Evolutionary conservation across 139 green algal species (phyloP).

Genomic region (Picochlorum sp.): DNA sequence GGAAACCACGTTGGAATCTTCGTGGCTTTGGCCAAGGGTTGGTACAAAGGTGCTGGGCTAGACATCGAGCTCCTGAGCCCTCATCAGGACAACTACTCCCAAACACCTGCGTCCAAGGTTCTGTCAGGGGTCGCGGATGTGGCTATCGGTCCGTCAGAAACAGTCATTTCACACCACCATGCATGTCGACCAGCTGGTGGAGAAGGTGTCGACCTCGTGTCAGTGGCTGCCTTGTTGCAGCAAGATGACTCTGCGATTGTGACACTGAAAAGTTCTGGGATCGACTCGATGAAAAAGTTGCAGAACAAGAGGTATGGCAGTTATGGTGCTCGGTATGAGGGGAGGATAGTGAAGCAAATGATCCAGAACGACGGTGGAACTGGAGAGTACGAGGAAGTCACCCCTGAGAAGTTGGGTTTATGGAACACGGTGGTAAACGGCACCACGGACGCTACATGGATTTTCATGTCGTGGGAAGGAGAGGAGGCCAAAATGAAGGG

Average conservation of each 20-base stretch:
- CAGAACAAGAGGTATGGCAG: conserved; percentile 68
- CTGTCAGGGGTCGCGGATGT: conserved; percentile 25
- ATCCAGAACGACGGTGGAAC: conserved; percentile 69
- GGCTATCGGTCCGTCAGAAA: conserved; percentile 48
- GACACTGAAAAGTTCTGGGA: conserved; percentile 48
- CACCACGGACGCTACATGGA: conserved; percentile 68
- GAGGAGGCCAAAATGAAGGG: conserved; percentile 59
- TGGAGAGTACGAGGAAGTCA: conserved; percentile 62
- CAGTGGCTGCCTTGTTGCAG: conserved; percentile 56
- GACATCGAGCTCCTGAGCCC: conserved; percentile 47
- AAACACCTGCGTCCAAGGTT: conserved; percentile 45
- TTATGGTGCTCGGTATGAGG: conserved; percentile 79
- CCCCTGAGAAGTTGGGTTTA: conserved; percentile 67
- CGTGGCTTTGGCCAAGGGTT: conserved; percentile 14
- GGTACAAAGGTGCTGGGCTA: conserved; percentile 34
- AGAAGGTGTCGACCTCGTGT: conserved; percentile 17
- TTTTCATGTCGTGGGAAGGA: conserved; percentile 81
- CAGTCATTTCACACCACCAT: conserved; percentile 36
- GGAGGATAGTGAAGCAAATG: conserved; percentile 73
- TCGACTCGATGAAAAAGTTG: conserved; percentile 47
- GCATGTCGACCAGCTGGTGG: conserved; percentile 9
- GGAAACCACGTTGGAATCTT: conserved; percentile 14
- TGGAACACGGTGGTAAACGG: conserved; percentile 72
- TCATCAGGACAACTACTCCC: conserved; percentile 51
- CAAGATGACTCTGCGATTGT: conserved; percentile 60